Evolutionary conservation across 2,329 filamentous ascomycete species (phyloP).

Genomic region (Fonsecaea nubica): DNA sequence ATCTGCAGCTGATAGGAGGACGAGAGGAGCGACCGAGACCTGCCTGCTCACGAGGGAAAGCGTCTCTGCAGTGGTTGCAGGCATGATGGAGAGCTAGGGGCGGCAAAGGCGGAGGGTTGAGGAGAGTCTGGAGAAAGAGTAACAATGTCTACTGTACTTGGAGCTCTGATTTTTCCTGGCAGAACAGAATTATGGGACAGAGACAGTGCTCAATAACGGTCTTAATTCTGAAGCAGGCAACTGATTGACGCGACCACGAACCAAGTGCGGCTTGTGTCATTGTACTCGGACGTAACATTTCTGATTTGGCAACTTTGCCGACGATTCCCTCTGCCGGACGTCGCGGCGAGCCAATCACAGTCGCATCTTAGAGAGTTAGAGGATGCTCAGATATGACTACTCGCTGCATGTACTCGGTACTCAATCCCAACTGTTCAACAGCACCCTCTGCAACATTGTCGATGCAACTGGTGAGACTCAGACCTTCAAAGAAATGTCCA

Average conservation of each 20-base stretch:
- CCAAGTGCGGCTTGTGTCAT: neutral
- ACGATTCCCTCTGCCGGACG: neutral
- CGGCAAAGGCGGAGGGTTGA: neutral
- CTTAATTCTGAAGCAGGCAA: constrained; percentile 3
- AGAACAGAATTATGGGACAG: neutral
- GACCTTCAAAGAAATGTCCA: too few relatives aligned
- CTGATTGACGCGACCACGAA: constrained; percentile 9
- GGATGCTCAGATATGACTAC: neutral
- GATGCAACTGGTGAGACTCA: too few relatives aligned
- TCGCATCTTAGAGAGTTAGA: neutral
- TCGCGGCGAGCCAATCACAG: neutral
- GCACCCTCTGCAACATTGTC: too few relatives aligned
- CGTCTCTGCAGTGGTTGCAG: constrained; percentile 94
- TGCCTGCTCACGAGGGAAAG: constrained; percentile 92
- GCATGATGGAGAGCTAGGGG: constrained; percentile 66
- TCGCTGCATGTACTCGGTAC: neutral
- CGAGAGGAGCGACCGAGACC: constrained; percentile 95
- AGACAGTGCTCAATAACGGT: neutral
- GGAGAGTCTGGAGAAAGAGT: neutral
- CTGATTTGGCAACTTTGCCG: neutral
- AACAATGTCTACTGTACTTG: too few relatives aligned
- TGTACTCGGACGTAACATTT: neutral
- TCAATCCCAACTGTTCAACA: too few relatives aligned
- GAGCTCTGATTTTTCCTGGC: neutral
- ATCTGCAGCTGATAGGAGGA: constrained; percentile 96